Percentiles rank a stretch among this genome's conserved stretches.
Conservation (phyloP, 208 protist species). For the Acanthamoeba lugdunensis region DNA sequence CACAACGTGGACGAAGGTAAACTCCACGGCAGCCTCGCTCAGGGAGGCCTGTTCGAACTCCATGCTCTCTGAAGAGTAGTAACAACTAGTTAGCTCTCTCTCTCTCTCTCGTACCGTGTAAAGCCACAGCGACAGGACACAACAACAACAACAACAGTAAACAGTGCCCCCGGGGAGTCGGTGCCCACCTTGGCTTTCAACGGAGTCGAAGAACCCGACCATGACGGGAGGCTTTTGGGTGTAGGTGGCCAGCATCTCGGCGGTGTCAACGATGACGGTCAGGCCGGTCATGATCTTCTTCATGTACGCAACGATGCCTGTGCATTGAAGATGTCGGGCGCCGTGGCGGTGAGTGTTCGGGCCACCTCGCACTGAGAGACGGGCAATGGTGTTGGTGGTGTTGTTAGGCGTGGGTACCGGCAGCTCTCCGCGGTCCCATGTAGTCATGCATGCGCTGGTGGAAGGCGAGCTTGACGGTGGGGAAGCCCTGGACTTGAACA, state of each 20-base stretch:
- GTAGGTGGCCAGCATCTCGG: neutral
- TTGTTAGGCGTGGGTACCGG: neutral
- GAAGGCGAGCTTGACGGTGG: conserved; percentile 40
- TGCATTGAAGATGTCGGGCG: neutral
- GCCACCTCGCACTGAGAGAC: no score
- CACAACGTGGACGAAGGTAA: neutral
- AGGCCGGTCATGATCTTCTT: neutral
- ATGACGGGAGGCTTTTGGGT: no score
- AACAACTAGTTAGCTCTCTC: no score
- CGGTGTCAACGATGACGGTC: neutral
- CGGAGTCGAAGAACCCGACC: no score
- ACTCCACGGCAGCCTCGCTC: neutral
- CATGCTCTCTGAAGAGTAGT: neutral
- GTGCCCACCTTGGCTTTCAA: no score
- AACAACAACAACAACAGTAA: no score
- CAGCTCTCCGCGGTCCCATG: neutral
- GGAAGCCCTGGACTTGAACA: conserved; percentile 38
- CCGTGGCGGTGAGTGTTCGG: no score
- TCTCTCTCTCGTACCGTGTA: no score
- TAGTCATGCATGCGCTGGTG: neutral
- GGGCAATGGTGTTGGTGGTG: no score
- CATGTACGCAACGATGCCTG: neutral
- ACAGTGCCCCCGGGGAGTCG: no score
- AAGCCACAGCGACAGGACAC: no score
- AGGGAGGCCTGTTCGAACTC: neutral